Evolutionary conservation across 352 stramenopile genomes (phyloP), one percentile per base, ranked within the genome.

Genomic region (Aphanomyces invadans): DNA sequence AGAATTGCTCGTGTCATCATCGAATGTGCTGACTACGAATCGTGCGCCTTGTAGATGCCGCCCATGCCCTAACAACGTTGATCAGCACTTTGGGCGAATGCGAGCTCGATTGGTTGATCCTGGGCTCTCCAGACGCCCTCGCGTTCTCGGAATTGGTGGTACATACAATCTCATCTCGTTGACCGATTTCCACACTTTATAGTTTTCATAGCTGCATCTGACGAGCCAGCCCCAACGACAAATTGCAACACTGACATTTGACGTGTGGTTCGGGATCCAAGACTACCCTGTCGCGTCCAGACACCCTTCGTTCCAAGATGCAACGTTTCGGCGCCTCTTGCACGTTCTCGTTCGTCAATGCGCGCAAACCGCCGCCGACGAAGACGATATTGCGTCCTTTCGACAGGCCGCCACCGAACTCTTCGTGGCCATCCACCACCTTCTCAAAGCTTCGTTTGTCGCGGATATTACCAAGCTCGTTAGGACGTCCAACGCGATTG

Each of bases 41-140:
- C n/a, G n/a, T n/a, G n/a, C n/a, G n/a, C n/a, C n/a, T n/a, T n/a
- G 23, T 67, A 67, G 60, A 67, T 23, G 60, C 57, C 3, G 60
- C 60, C 1, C 60, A 57, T 3, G 60, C 60, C 2, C 12, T 67
- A 17, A 67, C 60, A 15, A 67, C 60, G 45, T 33, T 67, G 2
- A 33, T 67, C 11, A 32, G n/a, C 3, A 31, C 60, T 23, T 59
- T 57, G 28, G 60, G 60, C 21, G 60, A 67, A 33, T 44, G 42
- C 19, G 60, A 67, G 23, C 60, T 67, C 49, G 60, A 67, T 12
- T 67, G 60, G 60, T 25, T 67, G 11, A 33, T 67, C 21, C n/a
- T 33, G 33, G 60, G 60, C 19, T 59, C n/a, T 11, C 60, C 60
- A 5, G 46, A 67, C 26, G 60, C 60, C 3, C 49, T 67, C 2